A percentile compares a stretch with the other conserved stretches of the same genome.
Evolutionary conservation across 768 basidiomycete species (phyloP).

Genomic region (Gautieria morchelliformis): DNA sequence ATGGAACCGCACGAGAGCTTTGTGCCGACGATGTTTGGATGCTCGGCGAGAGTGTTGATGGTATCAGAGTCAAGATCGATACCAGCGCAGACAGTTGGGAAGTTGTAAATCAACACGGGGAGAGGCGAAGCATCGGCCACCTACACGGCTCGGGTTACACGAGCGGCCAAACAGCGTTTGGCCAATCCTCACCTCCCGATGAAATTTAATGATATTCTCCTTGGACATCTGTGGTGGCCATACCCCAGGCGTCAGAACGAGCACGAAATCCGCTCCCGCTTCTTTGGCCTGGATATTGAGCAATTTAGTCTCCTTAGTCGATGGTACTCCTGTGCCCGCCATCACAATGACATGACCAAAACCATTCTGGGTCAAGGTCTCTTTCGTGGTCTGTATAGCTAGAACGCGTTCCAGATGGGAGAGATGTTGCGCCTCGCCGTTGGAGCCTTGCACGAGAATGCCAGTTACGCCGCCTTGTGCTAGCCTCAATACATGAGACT

Average conservation of each 20-base stretch:
- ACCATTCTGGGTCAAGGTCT: conserved; percentile 64
- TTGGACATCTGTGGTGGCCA: conserved; percentile 58
- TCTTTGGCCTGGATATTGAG: conserved; percentile 66
- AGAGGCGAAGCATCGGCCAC: conserved; percentile 63
- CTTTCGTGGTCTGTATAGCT: conserved; percentile 53
- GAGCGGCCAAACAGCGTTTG: conserved; percentile 12
- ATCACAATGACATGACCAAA: conserved; percentile 60
- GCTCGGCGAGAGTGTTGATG: conserved; percentile 55
- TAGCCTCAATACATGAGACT: conserved; percentile 62
- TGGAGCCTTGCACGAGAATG: conserved; percentile 64
- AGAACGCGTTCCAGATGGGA: conserved; percentile 61
- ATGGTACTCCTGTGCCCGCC: conserved; percentile 78
- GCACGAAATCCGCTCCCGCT: conserved; percentile 72
- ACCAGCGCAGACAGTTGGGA: conserved; percentile 72
- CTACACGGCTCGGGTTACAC: conserved; percentile 22
- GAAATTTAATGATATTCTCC: conserved; percentile 57
- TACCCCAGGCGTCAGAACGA: conserved; percentile 66
- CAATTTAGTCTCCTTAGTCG: conserved; percentile 63
- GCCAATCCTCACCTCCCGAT: conserved; percentile 39
- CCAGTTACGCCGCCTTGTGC: conserved; percentile 72
- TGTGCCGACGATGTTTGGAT: conserved; percentile 79
- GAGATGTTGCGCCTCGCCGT: conserved; percentile 69
- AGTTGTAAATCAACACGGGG: conserved; percentile 78
- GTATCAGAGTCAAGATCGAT: conserved; percentile 79
- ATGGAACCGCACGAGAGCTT: conserved; percentile 82